These are phyloP conservation scores for Fusarium tjaetaba DNA, from an alignment of 2,329 filamentous ascomycete species.

Conservation along the genomic window DNA sequence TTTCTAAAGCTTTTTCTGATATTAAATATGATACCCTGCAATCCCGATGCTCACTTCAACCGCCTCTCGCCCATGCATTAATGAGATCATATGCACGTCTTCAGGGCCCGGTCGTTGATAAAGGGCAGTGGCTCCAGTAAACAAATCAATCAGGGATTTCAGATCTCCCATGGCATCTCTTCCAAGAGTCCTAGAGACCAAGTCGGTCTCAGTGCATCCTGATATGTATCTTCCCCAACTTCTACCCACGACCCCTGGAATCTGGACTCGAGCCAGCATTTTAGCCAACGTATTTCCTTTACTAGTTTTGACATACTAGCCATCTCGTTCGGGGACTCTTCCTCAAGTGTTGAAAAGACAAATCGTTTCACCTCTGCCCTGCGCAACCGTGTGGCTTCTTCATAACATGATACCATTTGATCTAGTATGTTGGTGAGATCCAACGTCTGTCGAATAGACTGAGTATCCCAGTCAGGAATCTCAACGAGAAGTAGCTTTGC, in stretches of 20 bases:
- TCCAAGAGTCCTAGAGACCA: slow-evolving; percentile 43
- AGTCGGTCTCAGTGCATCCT: background rate
- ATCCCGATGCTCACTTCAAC: background rate
- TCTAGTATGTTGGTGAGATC: slow-evolving; percentile 28
- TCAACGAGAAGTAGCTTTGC: slow-evolving; percentile 38
- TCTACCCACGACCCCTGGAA: slow-evolving; percentile 11
- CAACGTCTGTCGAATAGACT: slow-evolving; percentile 31
- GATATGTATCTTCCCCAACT: background rate
- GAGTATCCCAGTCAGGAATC: slow-evolving; percentile 37
- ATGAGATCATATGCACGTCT: background rate
- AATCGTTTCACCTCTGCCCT: slow-evolving; percentile 16
- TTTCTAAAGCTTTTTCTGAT: background rate
- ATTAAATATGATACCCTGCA: slow-evolving; percentile 26
- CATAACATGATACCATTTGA: slow-evolving; percentile 13
- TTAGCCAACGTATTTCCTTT: slow-evolving; percentile 44
- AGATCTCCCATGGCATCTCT: slow-evolving; percentile 37
- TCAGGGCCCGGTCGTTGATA: background rate
- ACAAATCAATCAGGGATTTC: background rate
- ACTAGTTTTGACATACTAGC: slow-evolving; percentile 33
- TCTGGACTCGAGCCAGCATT: slow-evolving; percentile 46
- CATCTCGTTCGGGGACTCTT: slow-evolving; percentile 18
- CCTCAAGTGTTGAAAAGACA: slow-evolving; percentile 7
- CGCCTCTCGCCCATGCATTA: background rate
- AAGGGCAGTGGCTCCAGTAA: background rate
- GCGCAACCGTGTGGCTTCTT: slow-evolving; percentile 16